Evolutionary conservation across 106 monocot species (phyloP), one percentile per base, ranked within the genome.

Genomic region (Acanthochlamys bracteata): DNA sequence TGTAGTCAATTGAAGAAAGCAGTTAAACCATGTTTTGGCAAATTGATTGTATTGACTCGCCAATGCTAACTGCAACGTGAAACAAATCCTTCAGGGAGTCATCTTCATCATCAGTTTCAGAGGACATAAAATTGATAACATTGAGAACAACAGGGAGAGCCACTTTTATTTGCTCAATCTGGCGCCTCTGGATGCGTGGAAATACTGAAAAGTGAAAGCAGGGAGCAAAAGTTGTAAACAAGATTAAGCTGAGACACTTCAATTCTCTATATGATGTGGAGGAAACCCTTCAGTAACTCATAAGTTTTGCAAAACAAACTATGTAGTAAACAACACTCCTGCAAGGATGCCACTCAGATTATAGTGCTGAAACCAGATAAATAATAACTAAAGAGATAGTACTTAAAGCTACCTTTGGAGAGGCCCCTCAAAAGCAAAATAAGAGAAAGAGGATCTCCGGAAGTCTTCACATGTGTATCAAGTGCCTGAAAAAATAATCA

Each of bases 161-260:
- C 11, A 73, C 81, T 79, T 98, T 92, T 59, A 83, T 59, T 82
- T 98, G 92, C 53, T 92, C 78, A 49, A 83, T 40, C 72, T 85
- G 88, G 61, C 67, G 80, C 70, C 85, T 92, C 73, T 85, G 88
- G 51, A 86, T 79, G 55, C 62, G 41, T 68, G 25, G 17, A 52
- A 92, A 63, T 55, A 98, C 98, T 98, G 83, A 60, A 67, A 60
- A 59, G 65, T 57, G 13, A 7, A 45, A 45, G 13, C 7, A 13
- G 43, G 13, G 43, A 45, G 43, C 13, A 9, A 13, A 45, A 45
- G 43, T 45, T 45, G 43, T 9, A 45, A 45, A 13, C 13, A 45
- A 45, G 43, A 9, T 45, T 45, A 45, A 45, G 43, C 43, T 13
- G 43, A 9, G 7, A 9, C 43, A 9, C 43, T 13, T 45, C 43